These are phyloP conservation scores for Boletus edulis DNA, from an alignment of 768 basidiomycete genomes.

Conservation along the genomic window DNA sequence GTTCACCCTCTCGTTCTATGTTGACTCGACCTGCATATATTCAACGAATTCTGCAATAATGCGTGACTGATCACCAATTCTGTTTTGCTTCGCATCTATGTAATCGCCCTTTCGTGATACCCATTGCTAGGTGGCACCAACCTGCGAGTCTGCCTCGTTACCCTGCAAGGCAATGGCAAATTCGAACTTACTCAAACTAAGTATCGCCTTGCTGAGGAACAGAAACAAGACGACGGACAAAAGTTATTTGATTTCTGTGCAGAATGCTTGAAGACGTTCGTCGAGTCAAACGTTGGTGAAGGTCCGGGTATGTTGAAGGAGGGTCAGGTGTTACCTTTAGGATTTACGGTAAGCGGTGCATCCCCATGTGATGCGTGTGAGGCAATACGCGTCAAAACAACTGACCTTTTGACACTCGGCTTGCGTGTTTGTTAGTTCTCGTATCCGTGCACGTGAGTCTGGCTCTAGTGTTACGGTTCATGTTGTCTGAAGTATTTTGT, in stretches of 20 bases:
- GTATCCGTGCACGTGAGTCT: slow-evolving; percentile 85
- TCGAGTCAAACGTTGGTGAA: slow-evolving; percentile 65
- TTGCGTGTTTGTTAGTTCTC: slow-evolving; percentile 62
- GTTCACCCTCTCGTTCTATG: background rate
- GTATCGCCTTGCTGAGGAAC: slow-evolving; percentile 95
- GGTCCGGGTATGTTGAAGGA: slow-evolving; percentile 47
- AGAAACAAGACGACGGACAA: slow-evolving; percentile 97
- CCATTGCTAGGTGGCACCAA: slow-evolving; percentile 80
- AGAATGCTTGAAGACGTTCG: slow-evolving; percentile 86
- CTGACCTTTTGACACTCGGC: slow-evolving; percentile 4
- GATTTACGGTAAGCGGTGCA: slow-evolving; percentile 81
- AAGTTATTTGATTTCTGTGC: slow-evolving; percentile 97
- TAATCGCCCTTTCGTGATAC: background rate
- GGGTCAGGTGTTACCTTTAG: slow-evolving; percentile 71
- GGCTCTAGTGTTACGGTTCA: background rate
- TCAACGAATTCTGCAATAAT: background rate
- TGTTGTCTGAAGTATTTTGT: background rate
- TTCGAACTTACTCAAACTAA: slow-evolving; percentile 98
- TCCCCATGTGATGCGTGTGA: background rate
- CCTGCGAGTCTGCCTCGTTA: slow-evolving; percentile 96
- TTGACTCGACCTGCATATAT: background rate
- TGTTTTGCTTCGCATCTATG: background rate
- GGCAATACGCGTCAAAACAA: background rate
- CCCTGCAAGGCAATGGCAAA: slow-evolving; percentile 87
- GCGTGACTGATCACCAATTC: background rate